These are phyloP conservation scores for Fistulifera pelliculosa DNA, from an alignment of 108 stramenopile species.

Conservation along the genomic window DNA sequence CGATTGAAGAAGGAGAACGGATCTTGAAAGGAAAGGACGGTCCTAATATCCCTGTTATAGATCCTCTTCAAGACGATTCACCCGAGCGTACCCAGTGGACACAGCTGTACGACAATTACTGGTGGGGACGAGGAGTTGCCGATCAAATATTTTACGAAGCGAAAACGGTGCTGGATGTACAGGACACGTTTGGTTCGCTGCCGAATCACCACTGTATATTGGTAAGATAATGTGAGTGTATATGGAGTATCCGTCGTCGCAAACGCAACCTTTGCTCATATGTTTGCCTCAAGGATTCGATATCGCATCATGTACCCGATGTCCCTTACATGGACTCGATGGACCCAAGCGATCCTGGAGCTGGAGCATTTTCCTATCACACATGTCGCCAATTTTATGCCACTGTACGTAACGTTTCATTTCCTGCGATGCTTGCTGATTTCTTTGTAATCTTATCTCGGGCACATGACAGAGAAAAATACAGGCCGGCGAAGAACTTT, in stretches of 20 bases:
- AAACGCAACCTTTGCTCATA: no score
- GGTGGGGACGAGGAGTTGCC: slow-evolving; percentile 27
- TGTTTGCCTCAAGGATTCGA: no score
- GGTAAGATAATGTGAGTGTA: neutral
- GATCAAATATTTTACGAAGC: slow-evolving; percentile 19
- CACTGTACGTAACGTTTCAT: neutral
- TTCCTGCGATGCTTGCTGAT: no score
- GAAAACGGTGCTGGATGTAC: slow-evolving; percentile 21
- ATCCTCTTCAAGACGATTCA: neutral
- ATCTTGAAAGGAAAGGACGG: slow-evolving; percentile 12
- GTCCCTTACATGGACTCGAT: neutral
- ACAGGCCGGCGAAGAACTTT: slow-evolving; percentile 20
- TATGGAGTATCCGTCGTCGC: slow-evolving; percentile 4
- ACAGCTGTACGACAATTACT: slow-evolving; percentile 12
- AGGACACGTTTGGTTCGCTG: slow-evolving; percentile 26
- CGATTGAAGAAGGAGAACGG: slow-evolving; percentile 6
- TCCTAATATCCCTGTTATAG: slow-evolving; percentile 5
- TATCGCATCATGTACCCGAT: neutral
- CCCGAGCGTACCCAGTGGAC: slow-evolving; percentile 2
- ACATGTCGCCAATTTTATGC: slow-evolving; percentile 22
- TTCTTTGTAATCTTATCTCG: no score
- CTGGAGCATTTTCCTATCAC: slow-evolving; percentile 35
- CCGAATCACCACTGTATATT: slow-evolving; percentile 36
- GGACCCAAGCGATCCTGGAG: slow-evolving; percentile 15
- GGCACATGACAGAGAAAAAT: no score